Conservation (phyloP, 768 basidiomycete genomes). For the Leccinum uliginosum region DNA sequence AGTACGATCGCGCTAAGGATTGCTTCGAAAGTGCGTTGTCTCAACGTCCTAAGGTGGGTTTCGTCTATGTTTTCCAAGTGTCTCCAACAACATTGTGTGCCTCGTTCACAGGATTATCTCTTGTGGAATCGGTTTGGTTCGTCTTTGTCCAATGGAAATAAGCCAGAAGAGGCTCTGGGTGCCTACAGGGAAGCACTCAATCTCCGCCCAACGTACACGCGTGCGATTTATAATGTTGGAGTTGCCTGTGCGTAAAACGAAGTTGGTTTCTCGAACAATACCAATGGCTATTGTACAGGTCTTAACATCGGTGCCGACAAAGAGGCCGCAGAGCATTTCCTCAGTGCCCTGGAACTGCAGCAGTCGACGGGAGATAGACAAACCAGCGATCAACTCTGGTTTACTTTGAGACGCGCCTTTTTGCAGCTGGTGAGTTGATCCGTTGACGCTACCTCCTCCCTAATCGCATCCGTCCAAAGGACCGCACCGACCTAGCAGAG, state of each 20-base stretch:
- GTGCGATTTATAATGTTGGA: constrained; percentile 96
- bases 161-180: constrained; percentile 89
- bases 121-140: constrained; percentile 97
- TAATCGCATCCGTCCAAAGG: constrained; percentile 37
- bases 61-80: background rate
- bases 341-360: constrained; percentile 80
- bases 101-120: constrained; percentile 65
- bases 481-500: constrained; percentile 79
- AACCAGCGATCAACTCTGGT: constrained; percentile 85
- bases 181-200: constrained; percentile 88
- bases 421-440: constrained; percentile 59
- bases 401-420: constrained; percentile 80
- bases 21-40: constrained; percentile 90
- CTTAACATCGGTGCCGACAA: constrained; percentile 93
- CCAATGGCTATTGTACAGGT: constrained; percentile 43
- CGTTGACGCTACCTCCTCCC: background rate
- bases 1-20: constrained; percentile 88
- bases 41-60: constrained; percentile 63
- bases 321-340: constrained; percentile 95
- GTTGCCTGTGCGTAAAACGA: constrained; percentile 78
- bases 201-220: constrained; percentile 90
- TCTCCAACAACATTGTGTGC: background rate
- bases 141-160: constrained; percentile 88
- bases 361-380: constrained; percentile 58
- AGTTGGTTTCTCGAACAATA: background rate